Percentiles rank a stretch among this genome's conserved stretches.
Evolutionary conservation across 139 green algal genomes (phyloP).

Genomic region (Chlorella sp.): DNA sequence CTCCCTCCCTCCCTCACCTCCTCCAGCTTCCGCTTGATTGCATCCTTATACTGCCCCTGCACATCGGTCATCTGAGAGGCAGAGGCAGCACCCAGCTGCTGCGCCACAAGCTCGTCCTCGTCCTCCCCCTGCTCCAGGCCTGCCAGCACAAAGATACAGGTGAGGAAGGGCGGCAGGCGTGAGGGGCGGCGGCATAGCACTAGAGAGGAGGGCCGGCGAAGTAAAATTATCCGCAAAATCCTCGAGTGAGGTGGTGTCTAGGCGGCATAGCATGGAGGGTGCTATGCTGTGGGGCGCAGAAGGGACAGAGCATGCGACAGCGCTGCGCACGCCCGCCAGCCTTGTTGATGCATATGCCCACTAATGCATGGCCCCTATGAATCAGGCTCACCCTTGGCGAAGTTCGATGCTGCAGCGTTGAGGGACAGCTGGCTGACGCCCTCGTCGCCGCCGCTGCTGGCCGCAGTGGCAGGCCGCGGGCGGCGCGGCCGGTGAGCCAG

Average conservation of each 20-base stretch:
- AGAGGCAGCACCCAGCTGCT: slow-evolving; percentile 65
- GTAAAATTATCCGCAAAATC: too few relatives aligned
- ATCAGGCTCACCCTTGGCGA: slow-evolving; percentile 15
- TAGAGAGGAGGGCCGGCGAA: too few relatives aligned
- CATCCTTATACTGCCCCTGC: slow-evolving; percentile 79
- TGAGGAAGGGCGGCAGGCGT: too few relatives aligned
- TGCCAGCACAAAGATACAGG: slow-evolving; percentile 35
- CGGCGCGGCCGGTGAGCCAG: not conserved
- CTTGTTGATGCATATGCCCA: too few relatives aligned
- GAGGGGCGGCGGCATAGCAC: too few relatives aligned
- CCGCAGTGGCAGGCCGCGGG: not conserved
- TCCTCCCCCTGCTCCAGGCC: slow-evolving; percentile 67
- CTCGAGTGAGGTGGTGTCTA: too few relatives aligned
- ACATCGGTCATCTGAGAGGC: slow-evolving; percentile 51
- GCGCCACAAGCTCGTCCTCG: slow-evolving; percentile 73
- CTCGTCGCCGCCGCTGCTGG: slow-evolving; percentile 13
- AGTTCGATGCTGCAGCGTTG: slow-evolving; percentile 4
- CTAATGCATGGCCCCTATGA: not conserved
- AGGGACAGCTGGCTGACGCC: not conserved
- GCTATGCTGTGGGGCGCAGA: too few relatives aligned
- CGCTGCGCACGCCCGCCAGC: too few relatives aligned
- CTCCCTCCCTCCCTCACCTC: slow-evolving; percentile 40
- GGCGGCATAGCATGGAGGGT: too few relatives aligned
- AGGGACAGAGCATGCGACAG: too few relatives aligned
- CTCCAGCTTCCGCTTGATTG: slow-evolving; percentile 78